These are phyloP conservation scores for Lumnitzera littorea DNA, from an alignment of 345 rosid species.

Conservation along the genomic window DNA sequence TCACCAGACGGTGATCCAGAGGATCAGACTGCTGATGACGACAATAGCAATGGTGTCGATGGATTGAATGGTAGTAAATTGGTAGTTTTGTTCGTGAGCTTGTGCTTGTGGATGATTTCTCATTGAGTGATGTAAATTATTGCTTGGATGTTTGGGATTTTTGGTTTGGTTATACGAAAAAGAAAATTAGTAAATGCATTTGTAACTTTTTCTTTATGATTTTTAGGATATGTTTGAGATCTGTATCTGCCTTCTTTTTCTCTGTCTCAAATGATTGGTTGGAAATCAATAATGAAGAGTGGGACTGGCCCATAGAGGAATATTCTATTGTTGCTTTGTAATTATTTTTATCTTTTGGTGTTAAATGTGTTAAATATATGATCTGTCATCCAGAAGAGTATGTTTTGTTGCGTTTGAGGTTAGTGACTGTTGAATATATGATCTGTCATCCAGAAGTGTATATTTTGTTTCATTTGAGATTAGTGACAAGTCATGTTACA, in stretches of 20 bases:
- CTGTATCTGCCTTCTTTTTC: too few species aligned
- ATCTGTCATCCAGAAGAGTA: background rate
- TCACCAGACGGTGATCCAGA: slow-evolving; percentile 45
- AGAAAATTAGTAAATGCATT: too few species aligned
- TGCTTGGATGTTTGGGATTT: background rate
- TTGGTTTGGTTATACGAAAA: background rate
- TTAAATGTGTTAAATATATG: slow-evolving; percentile 3
- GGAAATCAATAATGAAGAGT: too few species aligned
- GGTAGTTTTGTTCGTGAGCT: slow-evolving; percentile 21
- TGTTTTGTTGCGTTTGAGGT: too few species aligned
- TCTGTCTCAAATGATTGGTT: background rate
- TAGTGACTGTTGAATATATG: too few species aligned
- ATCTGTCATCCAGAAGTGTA: too few species aligned
- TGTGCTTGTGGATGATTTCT: slow-evolving; percentile 32
- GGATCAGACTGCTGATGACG: slow-evolving; percentile 35
- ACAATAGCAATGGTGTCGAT: slow-evolving; percentile 30
- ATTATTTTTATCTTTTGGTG: background rate
- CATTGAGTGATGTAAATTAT: slow-evolving; percentile 17
- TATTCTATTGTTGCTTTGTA: background rate
- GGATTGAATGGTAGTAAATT: slow-evolving; percentile 28
- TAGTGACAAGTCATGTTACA: too few species aligned
- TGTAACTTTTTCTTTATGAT: too few species aligned
- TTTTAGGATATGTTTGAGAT: too few species aligned
- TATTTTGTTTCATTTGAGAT: too few species aligned
- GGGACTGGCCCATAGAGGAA: background rate